Evolutionary conservation across 2,329 filamentous ascomycete genomes (phyloP), one percentile per base, ranked within the genome.

Genomic region (Macroventuria anomochaeta): DNA sequence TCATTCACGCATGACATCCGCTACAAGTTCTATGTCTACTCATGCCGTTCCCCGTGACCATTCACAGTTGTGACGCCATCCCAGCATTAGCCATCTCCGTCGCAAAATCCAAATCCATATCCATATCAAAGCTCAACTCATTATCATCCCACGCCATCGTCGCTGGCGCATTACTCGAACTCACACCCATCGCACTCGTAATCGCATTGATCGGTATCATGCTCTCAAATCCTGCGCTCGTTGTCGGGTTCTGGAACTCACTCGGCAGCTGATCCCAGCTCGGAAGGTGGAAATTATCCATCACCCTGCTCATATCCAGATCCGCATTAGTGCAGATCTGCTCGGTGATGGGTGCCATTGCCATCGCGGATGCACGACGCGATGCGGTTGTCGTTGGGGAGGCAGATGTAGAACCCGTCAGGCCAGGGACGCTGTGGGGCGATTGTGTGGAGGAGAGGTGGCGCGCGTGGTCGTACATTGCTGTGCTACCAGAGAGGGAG

Each of bases 81-180:
- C 51, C 51, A 21, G 51, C 44, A 17, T 49, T 49, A 29, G 46
- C 46, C 36, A 55, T 42, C 46, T 55, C 53, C 11, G 53, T 55
- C 2, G 46, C 46, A 21, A 55, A 55, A 49, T 65, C 53, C 42
- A 67, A 32, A 57, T 73, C 70, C 59, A 68, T 58, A 40, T 70
- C 69, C 62, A 73, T 65, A 11, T 59, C 55, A 41, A 74, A 73
- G n/a, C 58, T 62, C 52, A 71, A 46, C 13, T 70, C 68, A 7
- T 47, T 54, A 23, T 73, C 69, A 44, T 72, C 70, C 70, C 70
- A 73, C 3, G 55, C 37, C 60, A 65, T 61, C 5, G 46, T 39
- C n/a, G 50, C 37, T 13, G 20, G 3, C 3, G 34, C 38, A 37
- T 21, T 39, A 29, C 20, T 46, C 25, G 42, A 36, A n/a, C 26